A percentile compares a stretch with the other conserved stretches of the same genome.
Evolutionary conservation across 805 yeast species (phyloP).

Genomic region (Myxozyma neotropica): DNA sequence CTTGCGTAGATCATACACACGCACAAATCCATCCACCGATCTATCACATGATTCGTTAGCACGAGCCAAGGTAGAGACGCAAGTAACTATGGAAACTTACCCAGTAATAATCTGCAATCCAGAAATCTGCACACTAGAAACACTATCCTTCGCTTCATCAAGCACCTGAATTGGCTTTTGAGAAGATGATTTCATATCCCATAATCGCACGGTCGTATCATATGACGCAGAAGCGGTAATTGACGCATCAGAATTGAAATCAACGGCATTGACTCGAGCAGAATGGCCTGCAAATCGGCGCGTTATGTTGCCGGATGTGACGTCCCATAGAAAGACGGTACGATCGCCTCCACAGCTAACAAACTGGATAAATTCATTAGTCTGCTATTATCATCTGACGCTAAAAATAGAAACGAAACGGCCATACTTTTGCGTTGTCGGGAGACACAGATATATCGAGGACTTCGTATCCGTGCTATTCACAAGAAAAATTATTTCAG

Average conservation of each 20-base stretch:
- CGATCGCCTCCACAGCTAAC: conserved; percentile 44
- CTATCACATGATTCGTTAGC: conserved; percentile 21
- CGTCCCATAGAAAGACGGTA: conserved; percentile 41
- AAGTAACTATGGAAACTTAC: conserved; percentile 4
- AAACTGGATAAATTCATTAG: conserved; percentile 32
- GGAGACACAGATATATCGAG: conserved; percentile 38
- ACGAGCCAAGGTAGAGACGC: too few species aligned
- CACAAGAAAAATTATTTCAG: background rate
- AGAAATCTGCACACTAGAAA: conserved; percentile 36
- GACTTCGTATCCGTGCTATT: conserved; percentile 40
- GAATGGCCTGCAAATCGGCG: conserved; percentile 40
- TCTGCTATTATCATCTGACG: background rate
- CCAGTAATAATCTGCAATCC: conserved; percentile 38
- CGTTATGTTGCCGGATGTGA: conserved; percentile 34
- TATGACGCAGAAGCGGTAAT: conserved; percentile 41
- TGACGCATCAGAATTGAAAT: conserved; percentile 36
- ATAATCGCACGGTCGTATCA: conserved; percentile 41
- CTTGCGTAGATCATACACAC: conserved; percentile 41
- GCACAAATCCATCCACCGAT: conserved; percentile 41
- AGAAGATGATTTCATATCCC: conserved; percentile 40
- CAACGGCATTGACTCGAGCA: conserved; percentile 38
- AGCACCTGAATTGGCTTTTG: conserved; percentile 45
- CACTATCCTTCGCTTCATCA: conserved; percentile 43
- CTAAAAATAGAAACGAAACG: background rate
- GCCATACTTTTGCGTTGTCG: conserved; percentile 34